These are phyloP conservation scores for Corymbia calophylla DNA, from an alignment of 441 rosid species.

Conservation along the genomic window DNA sequence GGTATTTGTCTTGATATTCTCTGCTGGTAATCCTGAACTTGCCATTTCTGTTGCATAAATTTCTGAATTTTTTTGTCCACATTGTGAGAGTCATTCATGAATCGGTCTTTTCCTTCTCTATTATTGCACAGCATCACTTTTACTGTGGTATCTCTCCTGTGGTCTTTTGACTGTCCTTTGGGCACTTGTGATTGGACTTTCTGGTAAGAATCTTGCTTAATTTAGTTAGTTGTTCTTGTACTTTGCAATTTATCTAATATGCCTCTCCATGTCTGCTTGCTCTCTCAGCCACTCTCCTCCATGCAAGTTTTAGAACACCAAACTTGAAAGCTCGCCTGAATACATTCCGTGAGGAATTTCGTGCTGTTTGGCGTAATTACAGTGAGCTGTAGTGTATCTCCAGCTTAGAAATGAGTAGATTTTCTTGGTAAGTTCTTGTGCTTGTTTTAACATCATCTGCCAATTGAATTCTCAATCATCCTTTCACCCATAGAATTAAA, in stretches of 20 bases:
- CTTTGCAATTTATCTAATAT: background rate
- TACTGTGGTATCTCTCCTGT: background rate
- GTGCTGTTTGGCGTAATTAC: constrained; percentile 14
- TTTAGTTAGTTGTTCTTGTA: background rate
- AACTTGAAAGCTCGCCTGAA: constrained; percentile 13
- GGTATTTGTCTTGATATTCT: constrained; percentile 5
- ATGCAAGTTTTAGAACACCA: constrained; percentile 11
- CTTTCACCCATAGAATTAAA: background rate
- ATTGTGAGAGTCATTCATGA: background rate
- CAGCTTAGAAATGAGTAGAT: background rate
- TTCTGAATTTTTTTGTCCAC: background rate
- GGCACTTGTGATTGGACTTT: constrained; percentile 4
- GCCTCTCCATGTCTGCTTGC: background rate
- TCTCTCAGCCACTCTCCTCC: background rate
- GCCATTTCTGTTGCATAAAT: background rate
- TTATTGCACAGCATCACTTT: background rate
- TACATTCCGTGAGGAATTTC: constrained; percentile 11
- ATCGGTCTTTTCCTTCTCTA: background rate
- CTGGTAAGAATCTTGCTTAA: background rate
- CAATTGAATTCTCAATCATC: background rate
- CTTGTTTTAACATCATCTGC: background rate
- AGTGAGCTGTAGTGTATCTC: constrained; percentile 8
- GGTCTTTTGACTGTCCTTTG: constrained; percentile 4
- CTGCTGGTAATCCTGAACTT: background rate
- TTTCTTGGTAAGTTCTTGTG: background rate